Percentiles rank a stretch among this genome's conserved stretches.
phyloP scores from a whole-genome alignment of 2,329 filamentous ascomycete species.

The Microsporum audouinii region DNA sequence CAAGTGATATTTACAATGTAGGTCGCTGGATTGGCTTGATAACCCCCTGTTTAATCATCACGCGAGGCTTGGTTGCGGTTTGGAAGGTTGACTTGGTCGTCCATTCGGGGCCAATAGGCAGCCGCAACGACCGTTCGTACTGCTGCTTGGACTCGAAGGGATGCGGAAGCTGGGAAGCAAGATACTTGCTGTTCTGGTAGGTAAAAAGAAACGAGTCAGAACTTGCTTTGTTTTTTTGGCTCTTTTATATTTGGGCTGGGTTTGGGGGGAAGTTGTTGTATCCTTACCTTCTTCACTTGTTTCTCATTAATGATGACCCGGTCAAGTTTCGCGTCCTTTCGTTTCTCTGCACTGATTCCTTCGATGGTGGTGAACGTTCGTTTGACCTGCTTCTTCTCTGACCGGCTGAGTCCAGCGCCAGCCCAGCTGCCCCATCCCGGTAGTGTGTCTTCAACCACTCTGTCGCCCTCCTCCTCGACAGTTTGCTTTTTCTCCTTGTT shows the following conservation, averaged over 20 bases:
- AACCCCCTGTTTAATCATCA: constrained; percentile 82
- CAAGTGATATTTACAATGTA: constrained; percentile 31
- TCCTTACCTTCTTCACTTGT: constrained; percentile 65
- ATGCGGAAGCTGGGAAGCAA: constrained; percentile 73
- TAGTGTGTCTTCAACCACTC: constrained; percentile 70
- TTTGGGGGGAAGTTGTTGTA: neutral
- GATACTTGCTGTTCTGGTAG: constrained; percentile 65
- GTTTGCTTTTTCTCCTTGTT: constrained; percentile 63
- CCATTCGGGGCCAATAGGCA: constrained; percentile 91
- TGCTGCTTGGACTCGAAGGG: constrained; percentile 78
- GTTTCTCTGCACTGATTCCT: constrained; percentile 62
- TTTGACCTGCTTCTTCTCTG: constrained; percentile 45
- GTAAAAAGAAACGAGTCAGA: neutral
- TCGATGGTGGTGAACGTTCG: constrained; percentile 41
- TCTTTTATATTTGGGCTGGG: constrained; percentile 10
- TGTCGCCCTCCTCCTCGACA: constrained; percentile 67
- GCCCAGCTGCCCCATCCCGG: constrained; percentile 93
- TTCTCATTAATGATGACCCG: constrained; percentile 90
- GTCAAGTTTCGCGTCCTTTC: constrained; percentile 71
- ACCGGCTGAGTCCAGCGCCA: constrained; percentile 66
- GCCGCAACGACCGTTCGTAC: constrained; percentile 76
- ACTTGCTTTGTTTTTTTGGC: neutral
- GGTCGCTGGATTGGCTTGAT: constrained; percentile 82
- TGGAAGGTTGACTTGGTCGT: constrained; percentile 93
- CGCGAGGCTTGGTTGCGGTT: constrained; percentile 72